Percentiles rank a stretch among this genome's conserved stretches.
Conservation (phyloP, 2,329 filamentous ascomycete genomes). For the Aspergillus sp. region DNA sequence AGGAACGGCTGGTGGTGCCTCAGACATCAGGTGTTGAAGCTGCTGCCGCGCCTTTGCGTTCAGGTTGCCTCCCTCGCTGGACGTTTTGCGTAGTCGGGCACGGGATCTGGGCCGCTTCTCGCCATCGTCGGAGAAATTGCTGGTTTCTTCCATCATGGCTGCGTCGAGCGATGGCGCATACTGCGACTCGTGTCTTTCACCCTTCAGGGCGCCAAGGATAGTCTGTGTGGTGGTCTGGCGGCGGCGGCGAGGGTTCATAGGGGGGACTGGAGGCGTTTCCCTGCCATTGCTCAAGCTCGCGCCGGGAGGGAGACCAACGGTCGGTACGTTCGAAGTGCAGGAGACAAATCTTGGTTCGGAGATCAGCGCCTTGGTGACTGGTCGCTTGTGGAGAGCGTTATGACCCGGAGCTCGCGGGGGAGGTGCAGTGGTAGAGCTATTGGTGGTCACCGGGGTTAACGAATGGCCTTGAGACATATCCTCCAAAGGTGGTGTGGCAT, state of each 20-base stretch:
- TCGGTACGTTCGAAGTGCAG: slow-evolving; percentile 60
- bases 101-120: slow-evolving; percentile 40
- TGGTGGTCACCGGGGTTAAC: slow-evolving; percentile 36
- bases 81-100: slow-evolving; percentile 49
- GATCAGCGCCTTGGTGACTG: slow-evolving; percentile 62
- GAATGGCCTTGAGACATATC: slow-evolving; percentile 45
- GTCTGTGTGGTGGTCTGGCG: slow-evolving; percentile 49
- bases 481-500: slow-evolving; percentile 56
- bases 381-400: slow-evolving; percentile 53
- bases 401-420: slow-evolving; percentile 34
- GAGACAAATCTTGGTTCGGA: slow-evolving; percentile 59
- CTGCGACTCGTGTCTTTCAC: slow-evolving; percentile 35
- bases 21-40: slow-evolving; percentile 27
- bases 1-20: slow-evolving; percentile 34
- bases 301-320: slow-evolving; percentile 58
- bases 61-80: slow-evolving; percentile 53
- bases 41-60: slow-evolving; percentile 49
- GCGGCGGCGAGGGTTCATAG: slow-evolving; percentile 61
- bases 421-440: slow-evolving; percentile 22
- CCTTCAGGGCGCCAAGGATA: slow-evolving; percentile 41
- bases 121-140: slow-evolving; percentile 47
- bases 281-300: slow-evolving; percentile 57
- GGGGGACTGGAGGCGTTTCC: slow-evolving; percentile 56
- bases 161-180: slow-evolving; percentile 25
- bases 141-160: slow-evolving; percentile 38